Conservation (phyloP, 2,329 filamentous ascomycete genomes). For the Talaromyces albobiverticillius region DNA sequence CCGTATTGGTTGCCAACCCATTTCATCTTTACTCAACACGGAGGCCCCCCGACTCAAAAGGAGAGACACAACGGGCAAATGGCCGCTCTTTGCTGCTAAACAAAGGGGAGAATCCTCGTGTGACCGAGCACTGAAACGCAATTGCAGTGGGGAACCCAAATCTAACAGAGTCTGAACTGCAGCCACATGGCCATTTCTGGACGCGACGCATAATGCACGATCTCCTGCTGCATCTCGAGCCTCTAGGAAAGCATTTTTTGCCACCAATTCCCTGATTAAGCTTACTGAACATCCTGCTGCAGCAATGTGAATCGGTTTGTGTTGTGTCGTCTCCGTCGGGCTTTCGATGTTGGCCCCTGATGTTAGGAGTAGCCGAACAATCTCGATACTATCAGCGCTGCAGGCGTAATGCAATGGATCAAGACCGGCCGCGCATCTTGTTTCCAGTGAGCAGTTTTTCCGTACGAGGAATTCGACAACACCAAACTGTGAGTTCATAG, state of each 20-base stretch:
- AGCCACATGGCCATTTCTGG: constrained; percentile 30
- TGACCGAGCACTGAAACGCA: constrained; percentile 22
- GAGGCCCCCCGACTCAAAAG: constrained; percentile 33
- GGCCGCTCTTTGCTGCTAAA: constrained; percentile 34
- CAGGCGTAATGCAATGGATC: constrained; percentile 40
- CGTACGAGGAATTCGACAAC: constrained; percentile 37
- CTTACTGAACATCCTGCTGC: constrained; percentile 26
- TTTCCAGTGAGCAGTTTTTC: constrained; percentile 28
- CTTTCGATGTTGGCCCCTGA: constrained; percentile 34
- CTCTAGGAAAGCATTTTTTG: constrained; percentile 30
- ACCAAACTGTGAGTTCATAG: constrained; percentile 33
- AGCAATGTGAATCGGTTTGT: constrained; percentile 35
- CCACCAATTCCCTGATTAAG: constrained; percentile 31
- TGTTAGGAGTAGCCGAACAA: constrained; percentile 31
- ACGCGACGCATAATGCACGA: constrained; percentile 32
- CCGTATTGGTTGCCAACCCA: constrained; percentile 35
- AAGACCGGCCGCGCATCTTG: constrained; percentile 27
- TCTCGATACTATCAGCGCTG: constrained; percentile 26
- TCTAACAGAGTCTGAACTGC: constrained; percentile 34
- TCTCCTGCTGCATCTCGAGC: constrained; percentile 32
- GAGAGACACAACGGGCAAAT: constrained; percentile 30
- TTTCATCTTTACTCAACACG: constrained; percentile 32
- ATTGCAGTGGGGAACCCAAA: constrained; percentile 28
- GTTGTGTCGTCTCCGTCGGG: constrained; percentile 23
- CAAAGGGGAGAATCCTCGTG: constrained; percentile 39